phyloP scores from a whole-genome alignment of 176 grass and related monocot species.

The Dendrocalamus sinicus region DNA sequence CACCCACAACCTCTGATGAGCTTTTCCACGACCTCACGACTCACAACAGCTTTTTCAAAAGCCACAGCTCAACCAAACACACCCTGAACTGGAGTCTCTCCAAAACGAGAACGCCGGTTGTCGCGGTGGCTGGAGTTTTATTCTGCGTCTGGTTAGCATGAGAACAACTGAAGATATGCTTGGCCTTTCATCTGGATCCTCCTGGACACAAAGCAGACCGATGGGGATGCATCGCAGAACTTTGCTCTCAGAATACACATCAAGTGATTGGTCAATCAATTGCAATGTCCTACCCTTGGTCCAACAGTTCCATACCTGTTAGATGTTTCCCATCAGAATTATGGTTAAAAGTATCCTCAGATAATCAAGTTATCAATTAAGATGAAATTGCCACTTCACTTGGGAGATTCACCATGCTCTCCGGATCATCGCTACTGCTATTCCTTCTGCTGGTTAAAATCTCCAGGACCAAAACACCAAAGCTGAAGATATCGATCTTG shows the following conservation, averaged over 20 bases:
- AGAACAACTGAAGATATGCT: conserved; percentile 47
- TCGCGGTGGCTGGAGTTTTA: conserved; percentile 19
- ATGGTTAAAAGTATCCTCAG: conserved; percentile 10
- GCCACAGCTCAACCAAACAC: too few relatives aligned
- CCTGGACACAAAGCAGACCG: conserved; percentile 53
- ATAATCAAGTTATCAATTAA: background rate
- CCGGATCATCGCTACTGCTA: background rate
- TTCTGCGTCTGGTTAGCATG: conserved; percentile 47
- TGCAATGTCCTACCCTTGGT: background rate
- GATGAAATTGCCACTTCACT: conserved; percentile 28
- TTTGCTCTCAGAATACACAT: conserved; percentile 8
- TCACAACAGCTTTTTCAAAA: too few relatives aligned
- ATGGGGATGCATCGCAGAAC: conserved; percentile 40
- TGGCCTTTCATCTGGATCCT: conserved; percentile 42
- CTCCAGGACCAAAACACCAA: conserved; percentile 50
- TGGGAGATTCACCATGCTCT: conserved; percentile 1
- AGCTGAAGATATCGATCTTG: conserved; percentile 57
- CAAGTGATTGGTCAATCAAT: conserved; percentile 35
- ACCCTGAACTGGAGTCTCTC: background rate
- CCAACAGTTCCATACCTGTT: conserved; percentile 52
- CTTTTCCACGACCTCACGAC: too few relatives aligned
- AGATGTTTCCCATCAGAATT: background rate
- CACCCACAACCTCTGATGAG: too few relatives aligned
- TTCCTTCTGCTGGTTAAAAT: conserved; percentile 49
- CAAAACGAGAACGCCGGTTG: conserved; percentile 37